Conservation (phyloP, 75 land plant genomes). For the Chamaecyparis obtusa region DNA sequence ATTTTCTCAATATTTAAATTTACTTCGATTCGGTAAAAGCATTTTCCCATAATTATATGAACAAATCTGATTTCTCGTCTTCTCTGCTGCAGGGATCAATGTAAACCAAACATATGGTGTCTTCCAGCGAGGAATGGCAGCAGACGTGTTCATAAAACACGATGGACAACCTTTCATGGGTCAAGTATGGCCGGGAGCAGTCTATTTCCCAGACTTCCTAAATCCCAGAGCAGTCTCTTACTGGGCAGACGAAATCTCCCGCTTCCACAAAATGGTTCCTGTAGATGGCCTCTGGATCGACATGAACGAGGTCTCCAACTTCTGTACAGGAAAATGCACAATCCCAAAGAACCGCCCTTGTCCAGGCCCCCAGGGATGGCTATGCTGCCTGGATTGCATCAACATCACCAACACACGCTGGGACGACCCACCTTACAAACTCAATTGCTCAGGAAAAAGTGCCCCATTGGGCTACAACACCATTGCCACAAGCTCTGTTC, state of each 20-base stretch:
- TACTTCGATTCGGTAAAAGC: no score
- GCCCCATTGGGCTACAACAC: constrained; percentile 59
- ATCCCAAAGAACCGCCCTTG: constrained; percentile 32
- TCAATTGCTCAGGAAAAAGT: constrained; percentile 53
- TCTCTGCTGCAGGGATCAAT: constrained; percentile 42
- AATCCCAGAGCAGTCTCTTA: constrained; percentile 36
- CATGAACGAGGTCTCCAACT: constrained; percentile 62
- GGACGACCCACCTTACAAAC: constrained; percentile 83
- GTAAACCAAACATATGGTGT: constrained; percentile 48
- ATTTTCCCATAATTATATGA: no score
- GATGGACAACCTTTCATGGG: constrained; percentile 46
- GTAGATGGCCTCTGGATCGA: no score
- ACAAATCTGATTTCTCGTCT: neutral
- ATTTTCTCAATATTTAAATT: no score
- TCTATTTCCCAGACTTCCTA: constrained; percentile 39
- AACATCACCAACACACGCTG: constrained; percentile 40
- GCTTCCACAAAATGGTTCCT: constrained; percentile 75
- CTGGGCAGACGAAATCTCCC: constrained; percentile 76
- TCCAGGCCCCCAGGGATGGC: constrained; percentile 32
- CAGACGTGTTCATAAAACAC: constrained; percentile 67
- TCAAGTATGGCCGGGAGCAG: no score
- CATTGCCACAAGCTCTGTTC: constrained; percentile 68
- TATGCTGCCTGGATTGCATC: constrained; percentile 80
- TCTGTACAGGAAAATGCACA: constrained; percentile 65
- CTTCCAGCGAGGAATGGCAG: constrained; percentile 37